These are phyloP conservation scores for Lagenidium giganteum DNA, from an alignment of 352 stramenopile genomes.

Conservation along the genomic window DNA sequence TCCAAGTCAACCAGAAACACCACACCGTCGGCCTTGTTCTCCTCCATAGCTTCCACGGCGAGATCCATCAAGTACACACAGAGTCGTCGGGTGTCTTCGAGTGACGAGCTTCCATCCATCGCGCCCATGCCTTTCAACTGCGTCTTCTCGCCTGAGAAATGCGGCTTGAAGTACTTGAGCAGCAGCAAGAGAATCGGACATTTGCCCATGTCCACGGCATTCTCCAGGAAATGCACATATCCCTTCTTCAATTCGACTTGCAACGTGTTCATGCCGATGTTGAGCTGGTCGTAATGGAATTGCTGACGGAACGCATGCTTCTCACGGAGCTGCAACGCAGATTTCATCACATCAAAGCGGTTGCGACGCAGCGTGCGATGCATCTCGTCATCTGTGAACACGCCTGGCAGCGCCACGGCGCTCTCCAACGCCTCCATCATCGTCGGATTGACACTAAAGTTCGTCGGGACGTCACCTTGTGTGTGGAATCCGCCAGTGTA, in stretches of 20 bases:
- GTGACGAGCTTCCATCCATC: constrained; percentile 51
- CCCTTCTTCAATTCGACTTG: constrained; percentile 68
- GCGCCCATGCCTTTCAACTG: constrained; percentile 45
- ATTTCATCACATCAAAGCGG: constrained; percentile 57
- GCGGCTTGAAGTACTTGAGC: constrained; percentile 58
- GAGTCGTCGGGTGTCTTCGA: constrained; percentile 59
- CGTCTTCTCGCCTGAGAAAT: constrained; percentile 51
- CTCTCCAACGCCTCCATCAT: constrained; percentile 59
- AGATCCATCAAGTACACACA: constrained; percentile 79
- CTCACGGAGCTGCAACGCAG: constrained; percentile 62
- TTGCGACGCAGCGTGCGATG: constrained; percentile 56
- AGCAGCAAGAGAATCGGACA: constrained; percentile 57
- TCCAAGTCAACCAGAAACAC: constrained; percentile 66
- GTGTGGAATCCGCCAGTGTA: constrained; percentile 25
- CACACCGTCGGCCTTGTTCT: constrained; percentile 50
- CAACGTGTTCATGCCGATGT: constrained; percentile 50
- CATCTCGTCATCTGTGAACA: constrained; percentile 48
- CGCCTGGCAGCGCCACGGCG: constrained; percentile 58
- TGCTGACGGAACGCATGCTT: constrained; percentile 49
- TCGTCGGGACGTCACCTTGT: constrained; percentile 25
- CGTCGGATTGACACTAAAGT: constrained; percentile 26
- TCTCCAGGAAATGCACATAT: constrained; percentile 67
- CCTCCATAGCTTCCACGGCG: constrained; percentile 68
- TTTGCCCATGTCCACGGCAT: constrained; percentile 37
- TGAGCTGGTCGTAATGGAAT: constrained; percentile 49